Conservation (phyloP, 768 basidiomycete genomes). For the Calvatia gigantea region DNA sequence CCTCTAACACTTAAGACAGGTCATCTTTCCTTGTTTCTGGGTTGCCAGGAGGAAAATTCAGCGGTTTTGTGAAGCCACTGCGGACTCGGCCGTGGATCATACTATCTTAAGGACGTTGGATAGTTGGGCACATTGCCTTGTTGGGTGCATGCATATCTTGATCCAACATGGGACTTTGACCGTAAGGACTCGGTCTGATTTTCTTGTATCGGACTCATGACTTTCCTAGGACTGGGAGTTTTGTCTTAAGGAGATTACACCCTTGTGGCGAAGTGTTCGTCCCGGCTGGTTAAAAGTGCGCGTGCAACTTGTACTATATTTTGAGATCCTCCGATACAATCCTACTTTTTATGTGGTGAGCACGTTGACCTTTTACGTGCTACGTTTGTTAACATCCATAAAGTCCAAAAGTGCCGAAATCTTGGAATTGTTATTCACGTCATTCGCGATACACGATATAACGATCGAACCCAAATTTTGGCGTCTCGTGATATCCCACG, state of each 20-base stretch:
- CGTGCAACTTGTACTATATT: not conserved
- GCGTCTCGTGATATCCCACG: not conserved
- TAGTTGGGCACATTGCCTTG: conserved; percentile 8
- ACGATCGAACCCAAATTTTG: conserved; percentile 8
- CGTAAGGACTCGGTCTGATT: not conserved
- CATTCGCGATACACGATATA: not conserved
- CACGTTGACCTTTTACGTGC: no score
- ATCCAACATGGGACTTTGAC: conserved; percentile 2
- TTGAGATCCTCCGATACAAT: conserved; percentile 8
- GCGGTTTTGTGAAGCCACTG: conserved; percentile 7
- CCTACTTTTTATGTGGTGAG: conserved; percentile 7
- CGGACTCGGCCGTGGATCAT: not conserved
- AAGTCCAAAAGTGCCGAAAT: not conserved
- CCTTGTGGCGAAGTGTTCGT: conserved; percentile 2
- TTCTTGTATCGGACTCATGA: not conserved
- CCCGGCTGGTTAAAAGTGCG: not conserved
- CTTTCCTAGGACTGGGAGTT: conserved; percentile 4
- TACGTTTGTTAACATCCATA: not conserved
- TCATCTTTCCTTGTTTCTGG: conserved; percentile 11
- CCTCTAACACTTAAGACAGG: not conserved
- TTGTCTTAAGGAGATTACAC: conserved; percentile 1
- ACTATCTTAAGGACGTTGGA: conserved; percentile 1
- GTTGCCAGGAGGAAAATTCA: conserved; percentile 1
- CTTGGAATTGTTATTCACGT: conserved; percentile 1
- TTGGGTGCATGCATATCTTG: conserved; percentile 9